These are phyloP conservation scores for Phyllachora maydis DNA, from an alignment of 2,329 filamentous ascomycete species.

Conservation along the genomic window DNA sequence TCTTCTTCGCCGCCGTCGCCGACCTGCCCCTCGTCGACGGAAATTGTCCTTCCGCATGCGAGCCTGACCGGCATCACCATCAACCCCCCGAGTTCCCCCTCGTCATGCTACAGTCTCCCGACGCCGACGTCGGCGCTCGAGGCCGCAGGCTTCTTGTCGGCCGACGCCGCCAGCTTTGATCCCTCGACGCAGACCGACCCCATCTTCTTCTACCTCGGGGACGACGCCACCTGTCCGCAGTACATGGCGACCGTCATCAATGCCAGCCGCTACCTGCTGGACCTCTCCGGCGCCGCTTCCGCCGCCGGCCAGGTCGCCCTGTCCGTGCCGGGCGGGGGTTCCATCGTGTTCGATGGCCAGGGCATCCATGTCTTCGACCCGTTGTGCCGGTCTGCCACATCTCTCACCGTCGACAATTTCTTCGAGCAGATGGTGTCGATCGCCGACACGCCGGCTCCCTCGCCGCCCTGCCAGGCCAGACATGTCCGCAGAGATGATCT, in stretches of 20 bases:
- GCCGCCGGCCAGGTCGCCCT: constrained; percentile 5
- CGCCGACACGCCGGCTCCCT: background rate
- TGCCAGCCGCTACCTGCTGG: constrained; percentile 5
- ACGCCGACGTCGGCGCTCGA: constrained; percentile 5
- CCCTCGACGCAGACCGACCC: constrained; percentile 3
- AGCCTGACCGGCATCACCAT: constrained; percentile 6
- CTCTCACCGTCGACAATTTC: constrained; percentile 6
- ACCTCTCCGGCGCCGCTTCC: constrained; percentile 5
- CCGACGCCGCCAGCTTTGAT: constrained; percentile 2
- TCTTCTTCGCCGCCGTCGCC: constrained; percentile 1
- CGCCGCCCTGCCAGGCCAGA: no score
- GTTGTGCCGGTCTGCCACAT: constrained; percentile 4
- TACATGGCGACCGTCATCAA: constrained; percentile 6
- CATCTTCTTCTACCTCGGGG: constrained; percentile 6
- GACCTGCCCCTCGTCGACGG: constrained; percentile 1
- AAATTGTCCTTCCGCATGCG: constrained; percentile 3
- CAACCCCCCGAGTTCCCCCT: constrained; percentile 6
- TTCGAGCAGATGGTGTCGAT: constrained; percentile 5
- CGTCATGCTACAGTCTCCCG: constrained; percentile 7
- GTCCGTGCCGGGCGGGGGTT: constrained; percentile 4
- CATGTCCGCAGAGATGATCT: constrained; percentile 1
- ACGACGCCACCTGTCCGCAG: constrained; percentile 7
- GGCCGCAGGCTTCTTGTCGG: no score
- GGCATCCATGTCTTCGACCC: constrained; percentile 7
- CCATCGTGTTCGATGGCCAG: constrained; percentile 6